These are phyloP conservation scores for Botrytis pseudocinerea DNA, from an alignment of 2,329 filamentous ascomycete species.

Conservation along the genomic window DNA sequence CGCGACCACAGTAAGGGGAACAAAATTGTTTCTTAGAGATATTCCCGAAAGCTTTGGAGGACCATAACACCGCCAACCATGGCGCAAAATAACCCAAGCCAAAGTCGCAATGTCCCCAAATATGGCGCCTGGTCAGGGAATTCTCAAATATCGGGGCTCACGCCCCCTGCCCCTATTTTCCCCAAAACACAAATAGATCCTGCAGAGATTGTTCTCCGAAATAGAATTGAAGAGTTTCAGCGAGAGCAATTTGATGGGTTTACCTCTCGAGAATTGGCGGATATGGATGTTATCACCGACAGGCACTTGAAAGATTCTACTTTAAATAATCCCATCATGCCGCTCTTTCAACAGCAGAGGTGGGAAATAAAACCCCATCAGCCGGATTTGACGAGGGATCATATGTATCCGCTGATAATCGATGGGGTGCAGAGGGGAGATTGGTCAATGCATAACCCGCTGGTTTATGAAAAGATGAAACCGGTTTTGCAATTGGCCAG, in stretches of 20 bases:
- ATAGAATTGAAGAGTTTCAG: conserved; percentile 20
- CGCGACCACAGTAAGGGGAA: background rate
- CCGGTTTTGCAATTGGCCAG: conserved; percentile 35
- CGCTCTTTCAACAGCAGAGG: conserved; percentile 20
- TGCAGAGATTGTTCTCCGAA: background rate
- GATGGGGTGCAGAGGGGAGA: conserved; percentile 17
- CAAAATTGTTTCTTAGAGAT: background rate
- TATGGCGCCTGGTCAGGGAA: conserved; percentile 4
- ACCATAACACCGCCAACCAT: background rate
- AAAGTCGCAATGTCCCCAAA: background rate
- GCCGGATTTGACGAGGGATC: conserved; percentile 8
- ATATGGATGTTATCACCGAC: conserved; percentile 30
- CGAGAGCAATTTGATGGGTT: conserved; percentile 23
- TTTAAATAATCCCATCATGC: conserved; percentile 26
- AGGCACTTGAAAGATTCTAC: conserved; percentile 21
- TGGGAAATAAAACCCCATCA: conserved; percentile 23
- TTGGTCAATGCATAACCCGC: conserved; percentile 28
- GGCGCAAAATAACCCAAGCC: background rate
- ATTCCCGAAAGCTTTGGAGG: background rate
- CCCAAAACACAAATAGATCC: background rate
- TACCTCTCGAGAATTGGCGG: conserved; percentile 26
- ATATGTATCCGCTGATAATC: conserved; percentile 25
- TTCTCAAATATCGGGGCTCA: background rate
- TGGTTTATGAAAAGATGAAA: conserved; percentile 30
- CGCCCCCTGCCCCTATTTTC: conserved; percentile 8